Percentiles rank a stretch among this genome's conserved stretches.
Conservation (phyloP, 768 basidiomycete genomes). For the Phanerodontia chrysosporium region DNA sequence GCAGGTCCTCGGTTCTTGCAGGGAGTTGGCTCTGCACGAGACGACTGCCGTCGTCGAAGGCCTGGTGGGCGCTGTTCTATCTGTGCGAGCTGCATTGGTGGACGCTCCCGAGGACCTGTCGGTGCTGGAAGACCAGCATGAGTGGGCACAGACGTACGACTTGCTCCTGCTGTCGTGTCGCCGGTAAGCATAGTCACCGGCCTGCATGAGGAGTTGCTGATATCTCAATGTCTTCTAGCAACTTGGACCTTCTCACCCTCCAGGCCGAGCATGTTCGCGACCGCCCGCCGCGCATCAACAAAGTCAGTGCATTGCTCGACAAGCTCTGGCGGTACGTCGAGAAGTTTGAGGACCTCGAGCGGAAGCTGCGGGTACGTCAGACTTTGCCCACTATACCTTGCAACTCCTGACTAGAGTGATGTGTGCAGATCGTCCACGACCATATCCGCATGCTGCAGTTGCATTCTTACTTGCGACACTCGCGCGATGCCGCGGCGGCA, state of each 20-base stretch:
- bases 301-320: neutral
- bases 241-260: neutral
- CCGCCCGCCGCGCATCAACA: constrained; percentile 2
- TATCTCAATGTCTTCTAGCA: neutral
- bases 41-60: neutral
- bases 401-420: no score
- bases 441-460: neutral
- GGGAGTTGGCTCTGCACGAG: neutral
- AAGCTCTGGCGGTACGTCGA: constrained; percentile 3
- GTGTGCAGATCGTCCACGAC: neutral
- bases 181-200: neutral
- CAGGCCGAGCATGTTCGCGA: neutral
- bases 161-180: neutral
- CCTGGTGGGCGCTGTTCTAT: neutral
- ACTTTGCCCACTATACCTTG: neutral
- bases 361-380: neutral
- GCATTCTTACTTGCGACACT: neutral
- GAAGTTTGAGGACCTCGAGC: constrained; percentile 9
- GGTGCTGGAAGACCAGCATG: neutral
- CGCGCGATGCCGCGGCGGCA: neutral
- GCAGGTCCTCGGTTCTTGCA: neutral
- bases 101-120: neutral
- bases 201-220: neutral
- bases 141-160: neutral
- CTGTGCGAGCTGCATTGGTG: neutral